These are phyloP conservation scores for Meripilus lineatus DNA, from an alignment of 1,284 basidiomycete species.

Conservation along the genomic window DNA sequence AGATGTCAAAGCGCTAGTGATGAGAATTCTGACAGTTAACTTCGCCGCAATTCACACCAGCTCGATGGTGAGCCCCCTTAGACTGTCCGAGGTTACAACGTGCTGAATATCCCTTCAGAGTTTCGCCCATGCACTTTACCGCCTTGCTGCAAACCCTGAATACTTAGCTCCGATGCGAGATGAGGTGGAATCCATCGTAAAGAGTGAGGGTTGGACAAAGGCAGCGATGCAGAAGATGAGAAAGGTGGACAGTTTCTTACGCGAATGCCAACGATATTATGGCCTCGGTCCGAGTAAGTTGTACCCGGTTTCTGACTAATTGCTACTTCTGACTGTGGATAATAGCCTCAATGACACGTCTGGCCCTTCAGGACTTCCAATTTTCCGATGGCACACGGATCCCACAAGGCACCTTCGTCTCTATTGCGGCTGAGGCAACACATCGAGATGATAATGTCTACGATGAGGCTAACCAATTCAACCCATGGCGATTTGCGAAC, in stretches of 20 bases:
- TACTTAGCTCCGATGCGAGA: conserved; percentile 35
- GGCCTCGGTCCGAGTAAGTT: conserved; percentile 23
- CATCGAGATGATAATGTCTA: conserved; percentile 33
- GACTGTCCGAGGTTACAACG: neutral
- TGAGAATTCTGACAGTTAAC: conserved; percentile 25
- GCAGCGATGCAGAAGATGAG: conserved; percentile 19
- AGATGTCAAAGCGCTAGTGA: neutral
- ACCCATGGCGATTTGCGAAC: conserved; percentile 33
- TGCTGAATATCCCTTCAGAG: conserved; percentile 1
- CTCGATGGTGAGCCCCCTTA: conserved; percentile 4
- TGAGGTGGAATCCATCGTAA: conserved; percentile 32
- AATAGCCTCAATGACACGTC: conserved; percentile 31
- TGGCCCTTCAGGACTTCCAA: conserved; percentile 31
- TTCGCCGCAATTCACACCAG: conserved; percentile 2
- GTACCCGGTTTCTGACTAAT: too few species aligned
- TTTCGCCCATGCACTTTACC: conserved; percentile 29
- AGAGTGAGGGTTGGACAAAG: conserved; percentile 15
- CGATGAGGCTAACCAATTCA: conserved; percentile 26
- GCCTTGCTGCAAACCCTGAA: conserved; percentile 33
- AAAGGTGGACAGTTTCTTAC: conserved; percentile 24
- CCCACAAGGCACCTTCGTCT: conserved; percentile 30
- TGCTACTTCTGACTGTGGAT: too few species aligned
- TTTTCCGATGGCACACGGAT: conserved; percentile 38
- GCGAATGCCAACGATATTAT: conserved; percentile 29
- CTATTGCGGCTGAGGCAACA: conserved; percentile 19